Percentiles rank a stretch among this genome's conserved stretches.
phyloP scores from a whole-genome alignment of 176 grass and related monocot species.

The Zoysia japonica region DNA sequence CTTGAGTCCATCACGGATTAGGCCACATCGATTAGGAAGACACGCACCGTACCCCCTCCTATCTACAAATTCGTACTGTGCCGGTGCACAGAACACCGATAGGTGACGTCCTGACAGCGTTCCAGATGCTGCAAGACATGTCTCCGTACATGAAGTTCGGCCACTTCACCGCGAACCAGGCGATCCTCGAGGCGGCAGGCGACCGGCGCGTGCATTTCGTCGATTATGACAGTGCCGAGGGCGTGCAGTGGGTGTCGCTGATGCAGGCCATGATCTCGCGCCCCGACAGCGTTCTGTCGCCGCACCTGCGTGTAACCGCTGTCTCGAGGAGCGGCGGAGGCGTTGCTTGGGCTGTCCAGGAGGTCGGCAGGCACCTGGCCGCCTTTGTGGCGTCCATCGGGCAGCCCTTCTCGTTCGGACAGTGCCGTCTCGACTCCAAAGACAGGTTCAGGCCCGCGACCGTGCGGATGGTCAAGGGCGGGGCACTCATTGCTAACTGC shows the following conservation, averaged over 20 bases:
- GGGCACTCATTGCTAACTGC: constrained; percentile 61
- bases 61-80: no score
- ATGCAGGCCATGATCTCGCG: constrained; percentile 69
- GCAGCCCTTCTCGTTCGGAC: constrained; percentile 73
- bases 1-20: no score
- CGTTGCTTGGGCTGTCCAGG: constrained; percentile 49
- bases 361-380: constrained; percentile 54
- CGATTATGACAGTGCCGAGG: constrained; percentile 78
- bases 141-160: constrained; percentile 81
- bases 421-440: constrained; percentile 65
- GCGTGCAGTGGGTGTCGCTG: constrained; percentile 78
- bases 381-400: constrained; percentile 65
- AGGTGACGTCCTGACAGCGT: constrained; percentile 63
- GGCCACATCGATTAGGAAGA: no score
- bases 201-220: constrained; percentile 70
- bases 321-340: constrained; percentile 50
- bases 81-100: no score
- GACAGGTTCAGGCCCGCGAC: constrained; percentile 55
- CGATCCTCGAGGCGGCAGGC: constrained; percentile 64
- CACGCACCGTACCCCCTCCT: no score
- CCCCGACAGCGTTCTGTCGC: constrained; percentile 46
- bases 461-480: constrained; percentile 64
- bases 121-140: constrained; percentile 88
- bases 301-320: constrained; percentile 70
- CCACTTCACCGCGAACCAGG: constrained; percentile 80